Base-by-base conservation (phyloP, 495 filamentous ascomycete species). In the Chaetomidium leptoderma region DNA sequence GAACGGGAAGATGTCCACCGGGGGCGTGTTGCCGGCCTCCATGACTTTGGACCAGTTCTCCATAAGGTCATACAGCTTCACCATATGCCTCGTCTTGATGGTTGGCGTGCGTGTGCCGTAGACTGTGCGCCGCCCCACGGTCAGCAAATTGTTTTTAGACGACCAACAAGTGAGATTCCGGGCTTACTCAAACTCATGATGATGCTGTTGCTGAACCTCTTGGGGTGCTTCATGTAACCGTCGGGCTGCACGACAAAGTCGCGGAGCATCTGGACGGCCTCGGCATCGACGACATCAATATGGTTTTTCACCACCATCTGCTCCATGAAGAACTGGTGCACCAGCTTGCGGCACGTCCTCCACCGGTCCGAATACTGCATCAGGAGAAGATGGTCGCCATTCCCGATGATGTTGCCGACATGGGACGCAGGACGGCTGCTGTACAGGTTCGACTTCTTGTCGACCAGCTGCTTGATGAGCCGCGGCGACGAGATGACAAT, bases 361-460 rank as follows among this genome's bases (percentile, higher is more conserved):
- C 44, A 47, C 26, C 19, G 44, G 26, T 47, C 44, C 8, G 44
- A 47, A 26, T 47, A 47, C 44, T 47, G 44, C 44, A 47, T 47
- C 6, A 48, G 27, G 6, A 48, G 27, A 6, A 33, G 27, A 13
- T 48, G 45, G 45, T 48, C 45, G 27, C 45, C 45, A n/a, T 23
- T 17, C 27, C 27, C 16, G 45, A 48, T 48, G 45, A 48, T 32
- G 27, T n/a, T 29, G 45, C 45, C 45, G n/a, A 48, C 45, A n/a
- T 32, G 29, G 16, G 45, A 48, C 5, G 45, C 14, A 4, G 45
- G 45, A 0, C 45, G 45, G 14, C 45, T 16, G 45, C 45, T 48
- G 45, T 48, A 48, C 1, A 48, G 45, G 17, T 48, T 48, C 27
- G 45, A 48, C 45, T 48, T 48, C 45, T 48, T 48, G 45, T 48